Percentiles rank a stretch among this genome's conserved stretches.
These are phyloP conservation scores for Colletotrichum chlorophyti DNA, from an alignment of 2,329 filamentous ascomycete species.

Conservation along the genomic window DNA sequence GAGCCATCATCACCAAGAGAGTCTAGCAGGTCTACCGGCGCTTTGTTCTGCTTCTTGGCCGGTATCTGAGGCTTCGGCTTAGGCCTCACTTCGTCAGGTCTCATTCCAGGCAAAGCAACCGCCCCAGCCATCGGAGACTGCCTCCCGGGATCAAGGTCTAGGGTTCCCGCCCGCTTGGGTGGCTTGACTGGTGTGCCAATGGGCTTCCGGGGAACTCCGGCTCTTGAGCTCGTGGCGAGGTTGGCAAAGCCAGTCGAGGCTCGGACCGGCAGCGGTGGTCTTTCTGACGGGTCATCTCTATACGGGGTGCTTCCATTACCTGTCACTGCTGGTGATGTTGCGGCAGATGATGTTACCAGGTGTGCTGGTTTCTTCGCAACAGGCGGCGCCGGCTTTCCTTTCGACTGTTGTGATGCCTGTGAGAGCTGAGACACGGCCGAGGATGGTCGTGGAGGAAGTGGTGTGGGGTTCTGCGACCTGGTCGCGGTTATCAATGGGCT, in stretches of 20 bases:
- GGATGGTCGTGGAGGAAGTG: conserved; percentile 38
- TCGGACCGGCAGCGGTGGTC: conserved; percentile 24
- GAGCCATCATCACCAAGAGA: conserved; percentile 54
- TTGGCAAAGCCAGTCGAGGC: conserved; percentile 23
- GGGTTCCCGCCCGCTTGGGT: conserved; percentile 8
- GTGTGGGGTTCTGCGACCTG: conserved; percentile 30
- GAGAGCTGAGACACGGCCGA: conserved; percentile 43
- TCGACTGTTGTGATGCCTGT: conserved; percentile 39
- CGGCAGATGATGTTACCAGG: conserved; percentile 45
- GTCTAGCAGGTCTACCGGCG: conserved; percentile 50
- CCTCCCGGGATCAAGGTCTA: conserved; percentile 10
- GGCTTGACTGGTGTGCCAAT: conserved; percentile 16
- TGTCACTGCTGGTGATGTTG: conserved; percentile 31
- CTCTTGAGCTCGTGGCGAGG: neutral
- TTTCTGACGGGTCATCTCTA: conserved; percentile 32
- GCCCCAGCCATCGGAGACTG: conserved; percentile 24
- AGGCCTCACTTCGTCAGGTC: conserved; percentile 8
- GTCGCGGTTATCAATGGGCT: conserved; percentile 22
- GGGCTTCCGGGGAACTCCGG: conserved; percentile 11
- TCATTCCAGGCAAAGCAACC: conserved; percentile 27
- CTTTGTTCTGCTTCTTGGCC: conserved; percentile 27
- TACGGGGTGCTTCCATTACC: conserved; percentile 28
- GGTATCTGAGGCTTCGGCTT: conserved; percentile 25
- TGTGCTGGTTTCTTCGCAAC: conserved; percentile 70
- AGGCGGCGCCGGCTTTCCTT: conserved; percentile 55